Base-by-base conservation (phyloP, 2,329 filamentous ascomycete genomes). In the Pseudogymnoascus sp. region DNA sequence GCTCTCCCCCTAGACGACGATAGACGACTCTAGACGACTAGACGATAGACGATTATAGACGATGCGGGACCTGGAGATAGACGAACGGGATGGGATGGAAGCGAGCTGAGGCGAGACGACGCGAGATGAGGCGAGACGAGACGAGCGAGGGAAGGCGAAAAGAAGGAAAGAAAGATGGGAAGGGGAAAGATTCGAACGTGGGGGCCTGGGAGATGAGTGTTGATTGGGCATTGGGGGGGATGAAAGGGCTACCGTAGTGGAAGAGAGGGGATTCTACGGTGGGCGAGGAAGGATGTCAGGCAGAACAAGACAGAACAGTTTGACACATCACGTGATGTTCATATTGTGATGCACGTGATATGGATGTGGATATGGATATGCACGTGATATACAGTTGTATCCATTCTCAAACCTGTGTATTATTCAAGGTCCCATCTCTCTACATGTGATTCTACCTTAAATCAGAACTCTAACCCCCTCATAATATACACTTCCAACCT, bases 21-120 rank as follows among this genome's bases (percentile, higher is more conserved):
- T 44, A 44, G 40, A 44, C 40, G 40, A 23, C 18, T 21, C 21
- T 21, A 21, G 21, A n/a, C n/a, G n/a, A n/a, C 28, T 44, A 44
- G 40, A 23, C 40, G 40, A 44, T 44, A 44, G 40, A 44, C 40
- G 40, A 44, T 23, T 8, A 21, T 44, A 44, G 40, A 44, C 40
- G 40, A 44, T 44, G 40, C 40, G 40, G 40, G 16, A 44, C 40
- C 40, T 44, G 40, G 40, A 44, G 40, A 44, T 44, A 44, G 40
- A 44, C 40, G 40, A 44, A 44, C 59, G 42, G 59, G 53, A 59
- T 59, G 28, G 28, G 53, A 1, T 61, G 59, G 36, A 42, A 42
- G 59, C 25, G 34, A 61, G 34, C 37, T 42, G 42, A 42, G 37
- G 59, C 59, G 59, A 61, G 34, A 42, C 37, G 59, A 61, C 21